Base-by-base conservation (phyloP, 495 filamentous ascomycete genomes). In the Aspergillus biplanus region DNA sequence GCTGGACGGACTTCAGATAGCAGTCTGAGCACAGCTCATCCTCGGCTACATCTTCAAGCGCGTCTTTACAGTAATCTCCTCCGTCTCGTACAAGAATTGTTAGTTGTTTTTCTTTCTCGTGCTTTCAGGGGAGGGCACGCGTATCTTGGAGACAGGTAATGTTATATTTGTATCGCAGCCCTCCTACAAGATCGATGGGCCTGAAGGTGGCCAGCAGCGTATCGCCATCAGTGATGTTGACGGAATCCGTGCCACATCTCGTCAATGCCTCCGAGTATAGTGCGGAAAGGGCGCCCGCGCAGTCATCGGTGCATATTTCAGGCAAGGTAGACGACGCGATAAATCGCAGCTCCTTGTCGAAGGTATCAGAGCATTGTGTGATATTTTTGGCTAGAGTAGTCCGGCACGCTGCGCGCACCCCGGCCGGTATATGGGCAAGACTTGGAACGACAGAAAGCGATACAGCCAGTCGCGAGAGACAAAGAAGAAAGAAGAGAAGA, bases 1-100 rank as follows among this genome's bases (percentile, higher is more conserved):
- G 32, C 53, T 56, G 53, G 39, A 56, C 53, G 8, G 53, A 56
- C n/a, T 56, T 35, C 33, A 56, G 33, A 18, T 56, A 56, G 53
- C 53, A 56, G n/a, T 56, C 53, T 16, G 53, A 56, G 15, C 53
- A 56, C 53, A 16, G 4, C 18, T 56, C 53, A 35, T 56, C 53
- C 11, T 56, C 31, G 1, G 53, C 27, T 2, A 56, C 34, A 33
- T 56, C 53, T 21, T 35, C 53, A 7, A 56, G 53, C 34, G 8
- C 16, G 33, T 56, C 53, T 16, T 39, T 56, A 18, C 53, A 56
- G 53, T n/a, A 56, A 8, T 33, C 53, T 42, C 16, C 11, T 13
- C 21, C 21, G 21, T 42, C 53, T 37, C 37, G 53, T 56, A 42
- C 32, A 39, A 16, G 34, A 33, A 39, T 5, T 16, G 53, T 21